Conservation (phyloP, 2,329 filamentous ascomycete genomes). For the Aspergillus sp. region DNA sequence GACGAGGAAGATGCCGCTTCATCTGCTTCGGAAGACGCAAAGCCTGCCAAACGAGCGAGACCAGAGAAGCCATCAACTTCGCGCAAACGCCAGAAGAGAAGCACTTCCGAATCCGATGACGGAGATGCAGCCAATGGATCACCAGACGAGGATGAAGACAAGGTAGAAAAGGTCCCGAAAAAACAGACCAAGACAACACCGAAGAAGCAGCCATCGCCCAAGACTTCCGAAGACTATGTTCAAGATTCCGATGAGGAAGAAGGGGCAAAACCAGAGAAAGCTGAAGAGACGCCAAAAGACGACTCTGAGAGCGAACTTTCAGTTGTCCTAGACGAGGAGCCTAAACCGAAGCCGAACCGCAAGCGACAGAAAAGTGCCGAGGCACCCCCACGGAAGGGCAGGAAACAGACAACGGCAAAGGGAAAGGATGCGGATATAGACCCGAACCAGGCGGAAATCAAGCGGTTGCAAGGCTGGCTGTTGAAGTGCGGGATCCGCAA, state of each 20-base stretch:
- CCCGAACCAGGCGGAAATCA: constrained; percentile 77
- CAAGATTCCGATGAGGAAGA: constrained; percentile 20
- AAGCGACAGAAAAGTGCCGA: constrained; percentile 46
- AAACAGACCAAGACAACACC: constrained; percentile 12
- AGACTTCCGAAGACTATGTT: constrained; percentile 13
- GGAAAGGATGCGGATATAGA: constrained; percentile 53
- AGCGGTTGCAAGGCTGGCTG: constrained; percentile 82
- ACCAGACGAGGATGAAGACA: constrained; percentile 25
- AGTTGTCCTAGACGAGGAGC: constrained; percentile 73
- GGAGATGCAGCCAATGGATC: constrained; percentile 18
- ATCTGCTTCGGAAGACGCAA: constrained; percentile 24
- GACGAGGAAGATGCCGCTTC: constrained; percentile 15
- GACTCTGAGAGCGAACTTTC: constrained; percentile 68
- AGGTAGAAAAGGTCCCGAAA: constrained; percentile 16
- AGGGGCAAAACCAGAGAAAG: constrained; percentile 24
- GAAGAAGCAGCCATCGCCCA: constrained; percentile 13
- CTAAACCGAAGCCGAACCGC: constrained; percentile 61
- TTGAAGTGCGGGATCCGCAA: constrained; percentile 90
- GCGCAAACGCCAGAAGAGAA: constrained; percentile 40
- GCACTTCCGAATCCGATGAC: constrained; percentile 29
- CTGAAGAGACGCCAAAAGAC: constrained; percentile 42
- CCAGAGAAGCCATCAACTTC: constrained; percentile 23
- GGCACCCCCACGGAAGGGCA: constrained; percentile 28
- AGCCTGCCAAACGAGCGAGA: constrained; percentile 33
- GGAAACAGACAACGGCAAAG: constrained; percentile 39